These are phyloP conservation scores for Microcyclosporella mali DNA, from an alignment of 2,329 filamentous ascomycete genomes.

Conservation along the genomic window DNA sequence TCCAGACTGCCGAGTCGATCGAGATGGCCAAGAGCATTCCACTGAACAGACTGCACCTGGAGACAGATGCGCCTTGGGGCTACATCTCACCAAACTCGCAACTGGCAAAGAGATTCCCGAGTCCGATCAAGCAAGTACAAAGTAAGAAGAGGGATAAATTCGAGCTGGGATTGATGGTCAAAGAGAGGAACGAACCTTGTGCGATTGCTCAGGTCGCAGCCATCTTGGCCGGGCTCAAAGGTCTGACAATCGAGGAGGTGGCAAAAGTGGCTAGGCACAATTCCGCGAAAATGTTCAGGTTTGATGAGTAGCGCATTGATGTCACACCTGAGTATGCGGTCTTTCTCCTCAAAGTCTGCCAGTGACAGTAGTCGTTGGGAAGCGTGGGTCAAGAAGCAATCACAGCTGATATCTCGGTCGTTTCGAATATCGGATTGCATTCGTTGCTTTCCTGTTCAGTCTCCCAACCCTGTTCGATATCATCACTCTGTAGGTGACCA, in stretches of 20 bases:
- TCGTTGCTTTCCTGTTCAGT: too few relatives aligned
- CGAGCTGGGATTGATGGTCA: conserved; percentile 42
- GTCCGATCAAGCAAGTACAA: conserved; percentile 23
- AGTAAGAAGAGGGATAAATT: conserved; percentile 49
- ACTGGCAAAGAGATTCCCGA: conserved; percentile 37
- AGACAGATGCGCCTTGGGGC: conserved; percentile 48
- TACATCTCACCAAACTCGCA: conserved; percentile 35
- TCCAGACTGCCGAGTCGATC: conserved; percentile 34
- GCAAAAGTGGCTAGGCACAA: conserved; percentile 37
- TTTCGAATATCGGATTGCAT: too few relatives aligned
- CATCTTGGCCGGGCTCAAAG: conserved; percentile 46
- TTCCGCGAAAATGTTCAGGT: conserved; percentile 31
- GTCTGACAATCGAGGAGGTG: conserved; percentile 39
- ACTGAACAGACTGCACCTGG: conserved; percentile 39
- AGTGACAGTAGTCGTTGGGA: too few relatives aligned
- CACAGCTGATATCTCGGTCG: too few relatives aligned
- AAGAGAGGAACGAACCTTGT: conserved; percentile 49
- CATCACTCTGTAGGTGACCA: too few relatives aligned
- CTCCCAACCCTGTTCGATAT: too few relatives aligned
- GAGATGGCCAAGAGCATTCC: conserved; percentile 41
- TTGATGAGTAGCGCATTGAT: too few relatives aligned
- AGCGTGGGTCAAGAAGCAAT: too few relatives aligned
- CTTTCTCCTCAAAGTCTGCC: too few relatives aligned
- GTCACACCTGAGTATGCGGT: too few relatives aligned
- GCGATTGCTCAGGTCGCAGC: conserved; percentile 43